Percentiles rank a stretch among this genome's conserved stretches.
Conservation (phyloP, 768 basidiomycete species). For the Cystoderma amianthinum region DNA sequence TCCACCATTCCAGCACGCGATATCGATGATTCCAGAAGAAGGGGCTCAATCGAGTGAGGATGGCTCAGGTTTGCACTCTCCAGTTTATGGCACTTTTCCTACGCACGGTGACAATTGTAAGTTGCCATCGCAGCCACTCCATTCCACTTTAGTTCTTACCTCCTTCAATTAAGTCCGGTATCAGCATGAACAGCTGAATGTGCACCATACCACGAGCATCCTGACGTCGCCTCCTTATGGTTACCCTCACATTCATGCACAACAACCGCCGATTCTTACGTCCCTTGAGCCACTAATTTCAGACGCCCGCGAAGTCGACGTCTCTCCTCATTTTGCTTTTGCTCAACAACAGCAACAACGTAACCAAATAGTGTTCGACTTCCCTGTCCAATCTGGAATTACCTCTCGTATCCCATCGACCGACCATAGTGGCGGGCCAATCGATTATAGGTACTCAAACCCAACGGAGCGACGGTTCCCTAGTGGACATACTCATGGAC, state of each 20-base stretch:
- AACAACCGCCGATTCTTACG: constrained; percentile 42
- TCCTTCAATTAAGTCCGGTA: constrained; percentile 66
- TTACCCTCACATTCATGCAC: constrained; percentile 35
- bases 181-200: constrained; percentile 37
- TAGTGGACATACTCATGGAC: constrained; percentile 39
- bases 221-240: constrained; percentile 48
- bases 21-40: constrained; percentile 56
- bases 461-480: constrained; percentile 39
- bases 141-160: constrained; percentile 28
- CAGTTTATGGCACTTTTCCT: constrained; percentile 48
- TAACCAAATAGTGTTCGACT: constrained; percentile 38
- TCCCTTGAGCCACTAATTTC: constrained; percentile 36
- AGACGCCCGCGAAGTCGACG: constrained; percentile 30
- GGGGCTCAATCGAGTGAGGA: constrained; percentile 70
- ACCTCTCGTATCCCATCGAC: constrained; percentile 35
- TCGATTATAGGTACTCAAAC: constrained; percentile 31
- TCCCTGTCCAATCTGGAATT: constrained; percentile 30
- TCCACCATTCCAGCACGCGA: constrained; percentile 43
- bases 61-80: constrained; percentile 70
- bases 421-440: constrained; percentile 21
- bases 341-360: too few relatives aligned
- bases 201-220: constrained; percentile 39
- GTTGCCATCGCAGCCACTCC: constrained; percentile 45
- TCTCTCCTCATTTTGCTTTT: constrained; percentile 33
- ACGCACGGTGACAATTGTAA: constrained; percentile 46